Percentiles rank a stretch among this genome's conserved stretches.
phyloP scores from a whole-genome alignment of 495 filamentous ascomycete genomes.

The Hapsidospora chrysogenum region DNA sequence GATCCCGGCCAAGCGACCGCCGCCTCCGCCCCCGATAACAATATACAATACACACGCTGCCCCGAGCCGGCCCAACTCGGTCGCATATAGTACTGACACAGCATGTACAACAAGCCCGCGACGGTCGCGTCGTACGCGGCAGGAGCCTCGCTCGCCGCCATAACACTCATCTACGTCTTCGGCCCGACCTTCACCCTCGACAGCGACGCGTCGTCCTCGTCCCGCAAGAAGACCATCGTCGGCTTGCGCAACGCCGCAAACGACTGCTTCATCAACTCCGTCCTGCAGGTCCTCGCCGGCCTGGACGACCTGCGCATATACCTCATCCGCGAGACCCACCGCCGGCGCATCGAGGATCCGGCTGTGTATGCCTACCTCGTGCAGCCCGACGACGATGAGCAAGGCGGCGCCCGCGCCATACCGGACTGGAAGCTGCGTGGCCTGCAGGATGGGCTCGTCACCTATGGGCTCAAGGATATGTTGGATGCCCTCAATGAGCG shows the following conservation, averaged over 20 bases:
- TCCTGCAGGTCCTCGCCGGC: slow-evolving; percentile 87
- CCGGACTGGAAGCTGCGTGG: slow-evolving; percentile 54
- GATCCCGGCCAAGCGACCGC: not conserved
- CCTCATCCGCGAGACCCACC: slow-evolving; percentile 73
- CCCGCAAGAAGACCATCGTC: slow-evolving; percentile 74
- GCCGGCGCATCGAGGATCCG: slow-evolving; percentile 58
- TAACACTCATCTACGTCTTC: slow-evolving; percentile 92
- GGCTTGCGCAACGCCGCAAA: slow-evolving; percentile 85
- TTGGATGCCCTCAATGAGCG: slow-evolving; percentile 88
- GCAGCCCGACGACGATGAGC: slow-evolving; percentile 7
- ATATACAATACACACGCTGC: too few species aligned
- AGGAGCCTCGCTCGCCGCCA: slow-evolving; percentile 88
- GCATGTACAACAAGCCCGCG: slow-evolving; percentile 78
- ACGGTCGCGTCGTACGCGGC: slow-evolving; percentile 88
- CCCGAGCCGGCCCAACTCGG: too few species aligned
- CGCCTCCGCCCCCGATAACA: too few species aligned
- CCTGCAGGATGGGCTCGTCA: slow-evolving; percentile 64
- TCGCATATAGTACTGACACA: too few species aligned
- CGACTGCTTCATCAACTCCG: slow-evolving; percentile 99
- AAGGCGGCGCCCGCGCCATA: slow-evolving; percentile 19
- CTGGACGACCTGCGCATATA: slow-evolving; percentile 83
- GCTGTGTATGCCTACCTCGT: slow-evolving; percentile 49
- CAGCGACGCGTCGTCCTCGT: slow-evolving; percentile 42
- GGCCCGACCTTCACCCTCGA: slow-evolving; percentile 90
- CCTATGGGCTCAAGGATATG: slow-evolving; percentile 79